Base-by-base conservation (phyloP, 345 rosid species). In the Populus simonii region DNA sequence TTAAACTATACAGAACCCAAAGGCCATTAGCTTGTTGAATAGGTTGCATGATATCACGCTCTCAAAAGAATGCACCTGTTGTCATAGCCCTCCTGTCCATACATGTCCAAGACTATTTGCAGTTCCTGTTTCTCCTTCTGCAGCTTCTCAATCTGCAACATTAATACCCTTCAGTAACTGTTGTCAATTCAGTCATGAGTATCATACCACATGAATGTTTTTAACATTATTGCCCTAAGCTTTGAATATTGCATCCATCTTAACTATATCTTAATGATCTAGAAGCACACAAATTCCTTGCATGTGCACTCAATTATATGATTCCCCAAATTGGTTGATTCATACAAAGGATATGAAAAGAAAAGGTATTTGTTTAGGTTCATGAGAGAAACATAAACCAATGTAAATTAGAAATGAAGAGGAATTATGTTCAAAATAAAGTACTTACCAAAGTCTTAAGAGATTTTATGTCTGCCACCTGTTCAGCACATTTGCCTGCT, bases 71-170 rank as follows among this genome's bases (percentile, higher is more conserved):
- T 76, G 73, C 85, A 93, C 99, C 98, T 93, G 83, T 82, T 86
- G 82, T 90, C 94, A 78, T 72, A 81, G 81, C 91, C 84, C 83
- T 92, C 97, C 79, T 83, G 90, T 75, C 92, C 89, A 78, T 85
- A 88, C 89, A 93, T 88, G 83, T 92, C 94, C 82, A 91, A 75
- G 73, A 92, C 84, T 81, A 89, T 86, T 76, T 93, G 92, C 83
- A 86, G 76, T 84, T 95, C 93, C 69, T 81, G 71, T 51, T 91
- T 89, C 71, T 91, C 97, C 88, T 89, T 92, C 83, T 85, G 93
- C 81, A 90, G 77, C 78, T 89, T 81, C 85, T 93, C 98, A 83
- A 90, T 86, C 98, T 95, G 94, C 84, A 86, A 70, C n/a, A 79
- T 12, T 47, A 47, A 47, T 45, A 13, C 51, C 18, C 47, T 66